Percentiles rank a stretch among this genome's conserved stretches.
These are phyloP conservation scores for Candida andamanensis DNA, from an alignment of 805 yeast genomes.

Conservation along the genomic window DNA sequence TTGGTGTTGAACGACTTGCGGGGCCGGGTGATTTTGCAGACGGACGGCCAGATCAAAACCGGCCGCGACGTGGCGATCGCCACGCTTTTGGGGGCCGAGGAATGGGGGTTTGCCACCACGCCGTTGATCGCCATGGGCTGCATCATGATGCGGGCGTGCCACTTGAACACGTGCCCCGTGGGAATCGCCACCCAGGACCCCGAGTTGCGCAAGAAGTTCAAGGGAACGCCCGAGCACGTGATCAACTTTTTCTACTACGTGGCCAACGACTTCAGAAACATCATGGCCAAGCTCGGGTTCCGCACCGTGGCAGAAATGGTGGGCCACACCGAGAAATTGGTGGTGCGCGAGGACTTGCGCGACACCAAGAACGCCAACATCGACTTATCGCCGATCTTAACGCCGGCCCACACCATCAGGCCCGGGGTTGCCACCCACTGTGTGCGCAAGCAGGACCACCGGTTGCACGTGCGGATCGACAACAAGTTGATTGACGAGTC, in stretches of 20 bases:
- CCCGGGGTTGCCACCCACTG: constrained; percentile 95
- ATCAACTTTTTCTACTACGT: constrained; percentile 95
- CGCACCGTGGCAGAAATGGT: constrained; percentile 97
- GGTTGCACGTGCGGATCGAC: constrained; percentile 87
- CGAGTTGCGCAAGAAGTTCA: constrained; percentile 81
- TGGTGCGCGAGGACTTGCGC: constrained; percentile 78
- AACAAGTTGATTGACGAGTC: constrained; percentile 95
- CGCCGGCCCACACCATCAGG: constrained; percentile 94
- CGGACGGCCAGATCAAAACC: constrained; percentile 97
- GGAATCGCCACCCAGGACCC: constrained; percentile 99
- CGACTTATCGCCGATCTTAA: constrained; percentile 87
- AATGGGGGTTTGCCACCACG: constrained; percentile 96
- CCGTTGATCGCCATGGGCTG: constrained; percentile 98
- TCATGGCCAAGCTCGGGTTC: constrained; percentile 94
- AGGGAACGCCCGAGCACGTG: constrained; percentile 97
- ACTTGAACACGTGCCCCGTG: constrained; percentile 91
- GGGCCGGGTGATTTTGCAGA: constrained; percentile 92
- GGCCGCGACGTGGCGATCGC: constrained; percentile 98
- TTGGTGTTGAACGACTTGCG: constrained; percentile 91
- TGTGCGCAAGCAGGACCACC: constrained; percentile 90
- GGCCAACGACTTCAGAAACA: constrained; percentile 83
- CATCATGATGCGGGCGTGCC: constrained; percentile 75
- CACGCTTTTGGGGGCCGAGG: constrained; percentile 94
- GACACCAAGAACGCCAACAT: constrained; percentile 87
- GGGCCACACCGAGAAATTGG: constrained; percentile 89